phyloP scores from a whole-genome alignment of 2,329 filamentous ascomycete species.

The Rutstroemia sp. region DNA sequence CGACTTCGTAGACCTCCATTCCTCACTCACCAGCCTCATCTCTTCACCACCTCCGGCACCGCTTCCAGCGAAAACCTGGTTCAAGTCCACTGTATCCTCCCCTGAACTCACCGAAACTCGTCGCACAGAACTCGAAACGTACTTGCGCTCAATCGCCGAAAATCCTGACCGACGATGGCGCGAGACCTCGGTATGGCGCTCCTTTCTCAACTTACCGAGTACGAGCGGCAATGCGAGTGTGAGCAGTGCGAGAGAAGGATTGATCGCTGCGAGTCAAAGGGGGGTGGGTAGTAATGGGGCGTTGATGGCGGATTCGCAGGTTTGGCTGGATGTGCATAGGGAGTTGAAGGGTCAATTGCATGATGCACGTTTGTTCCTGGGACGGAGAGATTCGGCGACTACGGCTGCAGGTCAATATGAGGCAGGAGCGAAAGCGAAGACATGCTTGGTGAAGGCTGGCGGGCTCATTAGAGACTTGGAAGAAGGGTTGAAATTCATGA shows the following conservation, averaged over 20 bases:
- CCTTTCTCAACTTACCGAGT: slow-evolving; percentile 63
- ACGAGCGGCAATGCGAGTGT: slow-evolving; percentile 32
- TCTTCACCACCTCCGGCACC: slow-evolving; percentile 57
- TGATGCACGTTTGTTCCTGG: slow-evolving; percentile 58
- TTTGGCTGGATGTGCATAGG: slow-evolving; percentile 70
- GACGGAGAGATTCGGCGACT: slow-evolving; percentile 56
- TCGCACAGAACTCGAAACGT: slow-evolving; percentile 60
- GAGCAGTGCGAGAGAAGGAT: slow-evolving; percentile 24
- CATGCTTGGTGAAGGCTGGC: slow-evolving; percentile 60
- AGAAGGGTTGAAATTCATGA: slow-evolving; percentile 54
- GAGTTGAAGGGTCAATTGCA: slow-evolving; percentile 67
- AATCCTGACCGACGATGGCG: slow-evolving; percentile 71
- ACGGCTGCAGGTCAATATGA: slow-evolving; percentile 49
- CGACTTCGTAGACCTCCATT: slow-evolving; percentile 65
- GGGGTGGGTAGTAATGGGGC: slow-evolving; percentile 16
- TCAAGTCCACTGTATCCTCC: slow-evolving; percentile 63
- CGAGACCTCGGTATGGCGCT: slow-evolving; percentile 62
- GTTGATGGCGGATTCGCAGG: slow-evolving; percentile 30
- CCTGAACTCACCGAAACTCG: slow-evolving; percentile 63
- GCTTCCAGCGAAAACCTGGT: slow-evolving; percentile 69
- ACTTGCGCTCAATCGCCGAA: slow-evolving; percentile 65
- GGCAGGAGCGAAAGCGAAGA: slow-evolving; percentile 67
- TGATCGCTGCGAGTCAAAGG: slow-evolving; percentile 24
- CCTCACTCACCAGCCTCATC: slow-evolving; percentile 50
- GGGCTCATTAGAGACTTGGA: slow-evolving; percentile 56